Evolutionary conservation across 805 yeast species (phyloP).

Genomic region (Starmerella asiatica): DNA sequence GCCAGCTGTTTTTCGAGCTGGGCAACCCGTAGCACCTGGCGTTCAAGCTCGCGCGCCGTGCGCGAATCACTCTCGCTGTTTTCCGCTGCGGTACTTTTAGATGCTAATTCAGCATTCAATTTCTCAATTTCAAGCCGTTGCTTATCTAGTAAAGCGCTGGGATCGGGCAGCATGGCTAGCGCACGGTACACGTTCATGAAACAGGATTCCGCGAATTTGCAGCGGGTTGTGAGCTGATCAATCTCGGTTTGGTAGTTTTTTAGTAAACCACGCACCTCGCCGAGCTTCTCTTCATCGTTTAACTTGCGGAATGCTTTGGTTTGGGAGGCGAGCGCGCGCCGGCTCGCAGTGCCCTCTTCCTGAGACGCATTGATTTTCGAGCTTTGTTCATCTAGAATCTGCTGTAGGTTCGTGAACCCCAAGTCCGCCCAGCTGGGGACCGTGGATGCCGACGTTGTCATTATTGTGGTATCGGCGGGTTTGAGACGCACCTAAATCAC

Average conservation of each 20-base stretch:
- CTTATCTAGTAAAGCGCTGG: conserved; percentile 62
- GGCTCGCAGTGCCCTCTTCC: conserved; percentile 46
- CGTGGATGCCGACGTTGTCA: not conserved
- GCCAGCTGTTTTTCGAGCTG: conserved; percentile 56
- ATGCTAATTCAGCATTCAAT: conserved; percentile 27
- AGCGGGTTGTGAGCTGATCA: conserved; percentile 64
- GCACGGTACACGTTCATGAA: conserved; percentile 63
- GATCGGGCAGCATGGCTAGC: conserved; percentile 87
- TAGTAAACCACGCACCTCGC: conserved; percentile 51
- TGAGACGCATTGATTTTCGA: conserved; percentile 59
- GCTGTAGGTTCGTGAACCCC: conserved; percentile 57
- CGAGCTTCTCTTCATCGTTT: conserved; percentile 50
- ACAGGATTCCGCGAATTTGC: conserved; percentile 57
- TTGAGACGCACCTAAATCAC: too few relatives aligned
- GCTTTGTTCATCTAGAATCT: conserved; percentile 60
- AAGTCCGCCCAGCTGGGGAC: conserved; percentile 53
- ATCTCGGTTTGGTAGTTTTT: conserved; percentile 76
- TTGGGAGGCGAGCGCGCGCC: conserved; percentile 65
- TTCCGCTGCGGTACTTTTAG: conserved; percentile 27
- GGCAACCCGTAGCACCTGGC: conserved; percentile 49
- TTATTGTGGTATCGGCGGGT: too few relatives aligned
- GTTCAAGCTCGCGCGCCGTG: conserved; percentile 59
- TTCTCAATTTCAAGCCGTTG: conserved; percentile 9
- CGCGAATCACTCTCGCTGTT: conserved; percentile 11
- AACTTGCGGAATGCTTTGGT: conserved; percentile 80